These are phyloP conservation scores for Basipetospora sp. DNA, from an alignment of 2,329 filamentous ascomycete species.

Conservation along the genomic window DNA sequence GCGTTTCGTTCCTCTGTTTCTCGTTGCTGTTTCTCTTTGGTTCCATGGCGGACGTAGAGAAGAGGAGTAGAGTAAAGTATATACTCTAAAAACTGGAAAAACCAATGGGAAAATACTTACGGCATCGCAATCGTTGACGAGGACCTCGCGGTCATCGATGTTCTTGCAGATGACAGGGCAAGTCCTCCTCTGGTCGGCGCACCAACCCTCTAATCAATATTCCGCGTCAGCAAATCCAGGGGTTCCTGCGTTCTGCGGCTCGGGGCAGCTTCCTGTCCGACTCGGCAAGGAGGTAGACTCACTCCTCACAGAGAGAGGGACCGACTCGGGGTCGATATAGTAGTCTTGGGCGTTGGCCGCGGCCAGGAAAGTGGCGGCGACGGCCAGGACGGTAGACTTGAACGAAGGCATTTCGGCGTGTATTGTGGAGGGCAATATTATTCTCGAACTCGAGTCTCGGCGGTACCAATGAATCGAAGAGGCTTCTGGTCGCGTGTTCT, in stretches of 20 bases:
- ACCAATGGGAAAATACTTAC: conserved; percentile 32
- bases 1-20: not conserved
- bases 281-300: conserved; percentile 15
- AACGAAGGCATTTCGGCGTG: conserved; percentile 43
- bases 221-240: not conserved
- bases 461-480: too few species aligned
- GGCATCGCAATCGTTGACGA: conserved; percentile 52
- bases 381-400: conserved; percentile 36
- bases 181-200: conserved; percentile 41
- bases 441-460: not conserved
- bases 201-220: conserved; percentile 44
- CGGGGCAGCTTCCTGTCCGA: too few species aligned
- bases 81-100: too few species aligned
- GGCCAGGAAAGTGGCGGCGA: conserved; percentile 37
- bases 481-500: too few species aligned
- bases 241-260: not conserved
- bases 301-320: conserved; percentile 39
- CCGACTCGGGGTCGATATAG: conserved; percentile 45
- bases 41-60: too few species aligned
- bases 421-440: not conserved
- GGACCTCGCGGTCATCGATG: conserved; percentile 31
- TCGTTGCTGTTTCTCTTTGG: too few species aligned
- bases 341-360: conserved; percentile 39
- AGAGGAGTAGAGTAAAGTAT: too few species aligned
- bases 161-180: conserved; percentile 64